Evolutionary conservation across 768 basidiomycete genomes (phyloP).

Genomic region (Paxillus involutus): DNA sequence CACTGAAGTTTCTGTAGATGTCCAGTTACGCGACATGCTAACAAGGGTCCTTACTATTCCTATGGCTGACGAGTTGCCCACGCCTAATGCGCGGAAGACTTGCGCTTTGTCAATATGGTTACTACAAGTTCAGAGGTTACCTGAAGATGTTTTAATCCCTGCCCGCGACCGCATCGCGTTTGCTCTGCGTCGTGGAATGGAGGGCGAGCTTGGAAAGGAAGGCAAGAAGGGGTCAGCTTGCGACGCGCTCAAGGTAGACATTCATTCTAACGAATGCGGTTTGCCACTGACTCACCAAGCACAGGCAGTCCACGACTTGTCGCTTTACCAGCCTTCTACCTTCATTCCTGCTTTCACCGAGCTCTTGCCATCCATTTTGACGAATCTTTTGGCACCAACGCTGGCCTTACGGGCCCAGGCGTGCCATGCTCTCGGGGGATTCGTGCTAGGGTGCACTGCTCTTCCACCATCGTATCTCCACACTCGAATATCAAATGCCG

Average conservation of each 20-base stretch:
- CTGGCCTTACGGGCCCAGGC: conserved; percentile 69
- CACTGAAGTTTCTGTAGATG: conserved; percentile 40
- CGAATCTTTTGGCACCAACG: conserved; percentile 63
- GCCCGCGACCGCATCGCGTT: conserved; percentile 68
- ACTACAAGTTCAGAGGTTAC: conserved; percentile 69
- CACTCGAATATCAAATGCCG: conserved; percentile 48
- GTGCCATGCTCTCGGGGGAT: conserved; percentile 72
- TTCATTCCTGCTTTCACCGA: conserved; percentile 69
- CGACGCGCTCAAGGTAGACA: conserved; percentile 72
- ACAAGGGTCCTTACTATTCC: conserved; percentile 71
- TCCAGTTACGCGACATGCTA: conserved; percentile 58
- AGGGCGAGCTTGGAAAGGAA: conserved; percentile 84
- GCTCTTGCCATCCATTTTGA: conserved; percentile 61
- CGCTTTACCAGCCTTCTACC: conserved; percentile 56
- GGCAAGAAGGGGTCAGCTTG: conserved; percentile 83
- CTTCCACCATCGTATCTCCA: conserved; percentile 51
- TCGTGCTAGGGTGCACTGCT: conserved; percentile 53
- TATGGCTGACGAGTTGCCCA: conserved; percentile 65
- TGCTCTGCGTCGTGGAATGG: conserved; percentile 72
- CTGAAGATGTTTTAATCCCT: conserved; percentile 56
- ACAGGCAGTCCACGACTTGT: conserved; percentile 74
- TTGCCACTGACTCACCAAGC: conserved; percentile 10
- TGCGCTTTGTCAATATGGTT: conserved; percentile 77
- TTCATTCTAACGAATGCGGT: conserved; percentile 3
- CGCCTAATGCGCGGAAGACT: conserved; percentile 85